Evolutionary conservation across 2,329 filamentous ascomycete genomes (phyloP).

Genomic region (Monosporascus sp.): DNA sequence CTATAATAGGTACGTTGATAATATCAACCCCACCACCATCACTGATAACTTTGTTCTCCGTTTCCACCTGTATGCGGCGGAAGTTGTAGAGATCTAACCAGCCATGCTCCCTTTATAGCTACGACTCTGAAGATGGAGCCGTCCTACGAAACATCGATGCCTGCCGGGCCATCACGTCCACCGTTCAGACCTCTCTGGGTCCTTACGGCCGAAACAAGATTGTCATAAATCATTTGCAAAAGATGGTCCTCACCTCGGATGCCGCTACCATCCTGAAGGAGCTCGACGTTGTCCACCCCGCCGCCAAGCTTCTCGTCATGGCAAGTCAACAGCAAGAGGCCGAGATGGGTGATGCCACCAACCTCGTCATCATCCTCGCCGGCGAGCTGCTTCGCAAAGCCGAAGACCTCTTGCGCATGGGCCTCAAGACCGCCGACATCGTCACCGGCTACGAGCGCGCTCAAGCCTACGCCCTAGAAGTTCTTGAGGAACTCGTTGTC

Average conservation of each 20-base stretch:
- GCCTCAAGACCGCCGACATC: constrained; percentile 97
- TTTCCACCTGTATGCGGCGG: constrained; percentile 6
- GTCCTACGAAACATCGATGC: constrained; percentile 98
- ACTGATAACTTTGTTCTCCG: constrained; percentile 13
- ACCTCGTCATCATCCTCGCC: constrained; percentile 91
- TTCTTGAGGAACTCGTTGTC: constrained; percentile 81
- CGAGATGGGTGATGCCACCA: constrained; percentile 98
- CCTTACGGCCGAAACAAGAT: constrained; percentile 99
- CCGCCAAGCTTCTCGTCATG: constrained; percentile 97
- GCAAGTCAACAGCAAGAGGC: constrained; percentile 97
- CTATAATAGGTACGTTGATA: constrained; percentile 77
- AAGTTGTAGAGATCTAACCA: constrained; percentile 6
- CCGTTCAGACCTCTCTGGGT: constrained; percentile 93
- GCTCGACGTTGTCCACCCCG: constrained; percentile 96
- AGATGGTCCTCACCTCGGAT: constrained; percentile 98
- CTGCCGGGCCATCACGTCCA: constrained; percentile 90
- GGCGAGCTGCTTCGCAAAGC: constrained; percentile 96
- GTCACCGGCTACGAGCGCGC: constrained; percentile 94
- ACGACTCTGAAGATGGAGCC: constrained; percentile 98
- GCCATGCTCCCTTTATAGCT: constrained; percentile 54
- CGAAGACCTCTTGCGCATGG: constrained; percentile 93
- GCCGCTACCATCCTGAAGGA: constrained; percentile 96
- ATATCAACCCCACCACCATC: constrained; percentile 21
- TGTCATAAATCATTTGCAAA: constrained; percentile 98
- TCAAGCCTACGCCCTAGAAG: constrained; percentile 79